Evolutionary conservation across 225 moss, liverwort and hornwort species (phyloP).

Genomic region (Straminergon stramineum): DNA sequence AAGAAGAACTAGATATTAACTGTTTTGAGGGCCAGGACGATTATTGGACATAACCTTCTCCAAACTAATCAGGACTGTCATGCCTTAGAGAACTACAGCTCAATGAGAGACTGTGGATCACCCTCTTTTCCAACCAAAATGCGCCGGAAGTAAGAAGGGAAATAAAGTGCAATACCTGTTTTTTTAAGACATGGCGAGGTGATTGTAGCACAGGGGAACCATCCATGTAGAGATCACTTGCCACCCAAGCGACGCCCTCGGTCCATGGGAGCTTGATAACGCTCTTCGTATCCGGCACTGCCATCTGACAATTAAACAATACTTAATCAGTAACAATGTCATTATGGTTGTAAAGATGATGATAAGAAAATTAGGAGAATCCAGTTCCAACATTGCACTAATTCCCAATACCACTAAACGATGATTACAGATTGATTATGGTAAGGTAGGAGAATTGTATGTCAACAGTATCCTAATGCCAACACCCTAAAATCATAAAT

Average conservation of each 20-base stretch:
- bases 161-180: slow-evolving; percentile 7
- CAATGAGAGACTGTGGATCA: neutral
- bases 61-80: neutral
- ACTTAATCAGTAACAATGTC: neutral
- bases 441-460: neutral
- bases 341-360: neutral
- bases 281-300: slow-evolving; percentile 57
- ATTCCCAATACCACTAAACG: neutral
- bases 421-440: neutral
- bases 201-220: slow-evolving; percentile 54
- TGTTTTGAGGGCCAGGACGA: neutral
- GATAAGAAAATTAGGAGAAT: neutral
- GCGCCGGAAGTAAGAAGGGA: neutral
- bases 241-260: slow-evolving; percentile 76
- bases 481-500: neutral
- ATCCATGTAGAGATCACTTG: slow-evolving; percentile 80
- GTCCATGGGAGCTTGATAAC: slow-evolving; percentile 84
- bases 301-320: slow-evolving; percentile 33
- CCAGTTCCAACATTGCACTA: neutral
- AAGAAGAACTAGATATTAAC: neutral
- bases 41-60: neutral
- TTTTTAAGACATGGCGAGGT: slow-evolving; percentile 72
- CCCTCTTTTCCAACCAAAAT: neutral
- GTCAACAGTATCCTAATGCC: no score
- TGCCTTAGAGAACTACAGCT: neutral